phyloP scores from a whole-genome alignment of 2,329 filamentous ascomycete genomes.

The Thyridium curvatum region DNA sequence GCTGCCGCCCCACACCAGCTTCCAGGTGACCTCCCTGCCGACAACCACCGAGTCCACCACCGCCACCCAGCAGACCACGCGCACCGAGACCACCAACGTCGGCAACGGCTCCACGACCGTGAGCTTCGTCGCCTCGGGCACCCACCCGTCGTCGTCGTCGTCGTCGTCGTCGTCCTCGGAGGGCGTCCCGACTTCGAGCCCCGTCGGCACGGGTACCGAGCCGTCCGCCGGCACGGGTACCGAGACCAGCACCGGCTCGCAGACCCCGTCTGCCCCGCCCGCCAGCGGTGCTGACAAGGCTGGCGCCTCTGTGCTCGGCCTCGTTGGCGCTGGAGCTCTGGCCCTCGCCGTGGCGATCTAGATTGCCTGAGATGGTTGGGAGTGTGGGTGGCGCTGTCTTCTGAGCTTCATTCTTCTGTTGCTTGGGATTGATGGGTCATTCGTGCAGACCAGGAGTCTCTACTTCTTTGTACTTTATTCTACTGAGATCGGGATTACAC shows the following conservation, averaged over 20 bases:
- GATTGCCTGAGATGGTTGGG: no score
- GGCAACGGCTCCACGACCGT: no score
- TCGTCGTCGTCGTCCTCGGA: no score
- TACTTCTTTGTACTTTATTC: no score
- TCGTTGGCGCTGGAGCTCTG: background rate
- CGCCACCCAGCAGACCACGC: background rate
- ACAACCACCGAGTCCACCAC: slow-evolving; percentile 1
- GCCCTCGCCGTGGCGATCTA: background rate
- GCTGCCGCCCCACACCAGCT: no score
- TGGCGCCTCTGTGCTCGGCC: background rate
- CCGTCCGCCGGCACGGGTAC: background rate
- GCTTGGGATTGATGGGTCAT: no score
- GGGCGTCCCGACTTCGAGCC: no score
- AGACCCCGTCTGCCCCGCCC: background rate
- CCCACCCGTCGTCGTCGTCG: slow-evolving; percentile 1
- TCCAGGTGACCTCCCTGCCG: no score
- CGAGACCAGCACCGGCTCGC: background rate
- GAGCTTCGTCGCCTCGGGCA: background rate
- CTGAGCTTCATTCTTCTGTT: no score
- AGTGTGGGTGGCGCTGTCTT: no score
- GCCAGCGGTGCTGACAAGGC: background rate
- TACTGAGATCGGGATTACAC: no score
- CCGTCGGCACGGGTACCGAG: background rate
- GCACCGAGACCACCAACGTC: slow-evolving; percentile 2
- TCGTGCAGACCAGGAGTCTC: no score